Evolutionary conservation across 2,329 filamentous ascomycete genomes (phyloP).

Genomic region (Talaromyces amestolkiae): DNA sequence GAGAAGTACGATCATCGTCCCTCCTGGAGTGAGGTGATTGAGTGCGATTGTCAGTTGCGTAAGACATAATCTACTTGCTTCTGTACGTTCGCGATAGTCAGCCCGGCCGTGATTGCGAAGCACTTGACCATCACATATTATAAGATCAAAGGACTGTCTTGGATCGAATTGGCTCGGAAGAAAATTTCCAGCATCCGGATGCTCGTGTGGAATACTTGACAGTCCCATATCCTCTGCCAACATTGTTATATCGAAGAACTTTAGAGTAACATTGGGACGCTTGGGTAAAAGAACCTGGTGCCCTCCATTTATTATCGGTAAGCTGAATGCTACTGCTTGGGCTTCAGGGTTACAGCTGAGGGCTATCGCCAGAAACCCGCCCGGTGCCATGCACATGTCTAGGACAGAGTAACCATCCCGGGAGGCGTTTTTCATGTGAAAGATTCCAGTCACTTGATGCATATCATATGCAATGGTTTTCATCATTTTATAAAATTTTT

Average conservation of each 20-base stretch:
- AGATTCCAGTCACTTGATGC: constrained; percentile 13
- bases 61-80: constrained; percentile 38
- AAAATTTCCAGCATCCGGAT: constrained; percentile 26
- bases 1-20: constrained; percentile 53
- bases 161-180: constrained; percentile 27
- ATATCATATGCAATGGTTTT: constrained; percentile 8
- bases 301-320: constrained; percentile 4
- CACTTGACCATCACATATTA: constrained; percentile 51
- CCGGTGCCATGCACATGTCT: constrained; percentile 58
- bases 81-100: constrained; percentile 33
- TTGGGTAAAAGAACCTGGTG: not conserved
- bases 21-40: constrained; percentile 46
- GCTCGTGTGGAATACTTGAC: constrained; percentile 23
- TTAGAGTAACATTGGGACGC: constrained; percentile 19
- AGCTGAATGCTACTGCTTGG: constrained; percentile 21
- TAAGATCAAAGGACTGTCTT: constrained; percentile 40
- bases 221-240: constrained; percentile 48
- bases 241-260: constrained; percentile 52
- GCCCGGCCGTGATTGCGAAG: constrained; percentile 40
- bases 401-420: constrained; percentile 36
- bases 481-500: constrained; percentile 13
- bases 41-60: constrained; percentile 49
- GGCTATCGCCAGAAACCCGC: constrained; percentile 48
- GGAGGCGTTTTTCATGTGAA: constrained; percentile 15
- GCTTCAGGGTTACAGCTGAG: constrained; percentile 39